Percentiles rank a stretch among this genome's conserved stretches.
phyloP scores from a whole-genome alignment of 1,284 basidiomycete species.

The Fomitopsis pinicola region DNA sequence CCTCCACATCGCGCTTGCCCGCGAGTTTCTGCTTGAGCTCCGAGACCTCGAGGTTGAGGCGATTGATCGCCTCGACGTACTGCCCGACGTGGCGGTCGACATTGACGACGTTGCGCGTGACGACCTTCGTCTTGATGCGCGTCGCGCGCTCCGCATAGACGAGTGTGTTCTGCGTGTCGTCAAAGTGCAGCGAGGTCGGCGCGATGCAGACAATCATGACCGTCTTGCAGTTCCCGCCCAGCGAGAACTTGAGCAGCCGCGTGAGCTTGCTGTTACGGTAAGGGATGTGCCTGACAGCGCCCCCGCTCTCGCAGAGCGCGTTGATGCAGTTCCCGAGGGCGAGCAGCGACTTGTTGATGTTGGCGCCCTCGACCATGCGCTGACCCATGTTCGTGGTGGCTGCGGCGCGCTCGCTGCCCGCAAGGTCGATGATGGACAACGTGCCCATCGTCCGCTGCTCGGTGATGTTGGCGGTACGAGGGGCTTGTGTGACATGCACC shows the following conservation, averaged over 20 bases:
- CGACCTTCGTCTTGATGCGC: slow-evolving; percentile 93
- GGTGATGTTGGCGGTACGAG: slow-evolving; percentile 75
- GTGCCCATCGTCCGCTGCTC: slow-evolving; percentile 83
- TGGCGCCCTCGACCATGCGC: slow-evolving; percentile 94
- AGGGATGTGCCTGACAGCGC: slow-evolving; percentile 82
- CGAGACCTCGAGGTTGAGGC: slow-evolving; percentile 78
- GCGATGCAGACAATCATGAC: slow-evolving; percentile 98
- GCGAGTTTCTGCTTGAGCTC: slow-evolving; percentile 85
- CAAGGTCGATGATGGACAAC: slow-evolving; percentile 94
- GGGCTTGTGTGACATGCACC: slow-evolving; percentile 85
- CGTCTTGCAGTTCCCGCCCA: slow-evolving; percentile 97
- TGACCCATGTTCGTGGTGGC: slow-evolving; percentile 97
- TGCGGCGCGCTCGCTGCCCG: slow-evolving; percentile 92
- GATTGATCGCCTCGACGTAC: slow-evolving; percentile 91
- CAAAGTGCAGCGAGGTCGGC: slow-evolving; percentile 91
- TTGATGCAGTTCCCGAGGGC: slow-evolving; percentile 97
- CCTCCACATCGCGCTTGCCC: slow-evolving; percentile 60
- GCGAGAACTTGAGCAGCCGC: slow-evolving; percentile 90
- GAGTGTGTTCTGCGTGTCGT: slow-evolving; percentile 96
- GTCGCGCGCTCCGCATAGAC: slow-evolving; percentile 95
- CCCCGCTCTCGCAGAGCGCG: slow-evolving; percentile 88
- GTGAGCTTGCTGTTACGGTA: slow-evolving; percentile 98
- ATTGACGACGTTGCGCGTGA: slow-evolving; percentile 90
- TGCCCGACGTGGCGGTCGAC: slow-evolving; percentile 90
- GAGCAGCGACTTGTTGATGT: slow-evolving; percentile 96